Conservation (phyloP, 208 protist genomes). For the Strigomonas culicis region DNA sequence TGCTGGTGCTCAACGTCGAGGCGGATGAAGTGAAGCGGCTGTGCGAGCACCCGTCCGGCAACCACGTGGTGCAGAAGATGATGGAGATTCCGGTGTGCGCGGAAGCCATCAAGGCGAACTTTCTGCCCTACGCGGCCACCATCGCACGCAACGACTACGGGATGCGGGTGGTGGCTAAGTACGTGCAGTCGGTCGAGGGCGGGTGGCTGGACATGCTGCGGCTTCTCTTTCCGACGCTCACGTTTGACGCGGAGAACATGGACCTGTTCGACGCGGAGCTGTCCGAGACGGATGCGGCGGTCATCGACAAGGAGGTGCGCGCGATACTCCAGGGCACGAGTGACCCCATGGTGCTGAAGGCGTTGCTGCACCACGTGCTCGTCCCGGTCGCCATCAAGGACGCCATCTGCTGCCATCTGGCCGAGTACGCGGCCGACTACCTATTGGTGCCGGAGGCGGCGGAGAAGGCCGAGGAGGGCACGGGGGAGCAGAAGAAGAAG, state of each 20-base stretch:
- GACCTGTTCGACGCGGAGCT: slow-evolving; percentile 16
- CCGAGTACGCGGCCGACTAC: slow-evolving; percentile 65
- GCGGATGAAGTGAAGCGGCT: slow-evolving; percentile 66
- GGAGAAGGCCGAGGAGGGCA: neutral
- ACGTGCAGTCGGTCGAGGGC: slow-evolving; percentile 35
- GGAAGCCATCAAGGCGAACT: slow-evolving; percentile 35
- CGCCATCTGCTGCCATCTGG: slow-evolving; percentile 67
- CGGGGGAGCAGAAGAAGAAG: neutral
- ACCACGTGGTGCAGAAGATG: slow-evolving; percentile 84
- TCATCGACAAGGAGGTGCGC: slow-evolving; percentile 33
- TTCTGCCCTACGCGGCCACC: slow-evolving; percentile 16
- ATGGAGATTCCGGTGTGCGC: slow-evolving; percentile 64
- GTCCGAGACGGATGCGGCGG: slow-evolving; percentile 22
- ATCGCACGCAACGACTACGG: slow-evolving; percentile 66
- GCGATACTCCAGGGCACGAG: slow-evolving; percentile 31
- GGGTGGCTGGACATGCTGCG: slow-evolving; percentile 38
- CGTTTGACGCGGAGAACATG: slow-evolving; percentile 5
- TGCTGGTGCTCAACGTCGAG: slow-evolving; percentile 76
- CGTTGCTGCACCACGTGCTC: slow-evolving; percentile 55
- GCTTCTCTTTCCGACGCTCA: slow-evolving; percentile 28
- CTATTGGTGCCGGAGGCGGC: slow-evolving; percentile 23
- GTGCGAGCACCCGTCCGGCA: slow-evolving; percentile 82
- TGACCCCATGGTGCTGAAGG: slow-evolving; percentile 69
- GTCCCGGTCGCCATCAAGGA: slow-evolving; percentile 65
- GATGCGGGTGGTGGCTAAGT: slow-evolving; percentile 76